Evolutionary conservation across 2,329 filamentous ascomycete species (phyloP), one percentile per base, ranked within the genome.

Genomic region (Colletotrichum zoysiae): DNA sequence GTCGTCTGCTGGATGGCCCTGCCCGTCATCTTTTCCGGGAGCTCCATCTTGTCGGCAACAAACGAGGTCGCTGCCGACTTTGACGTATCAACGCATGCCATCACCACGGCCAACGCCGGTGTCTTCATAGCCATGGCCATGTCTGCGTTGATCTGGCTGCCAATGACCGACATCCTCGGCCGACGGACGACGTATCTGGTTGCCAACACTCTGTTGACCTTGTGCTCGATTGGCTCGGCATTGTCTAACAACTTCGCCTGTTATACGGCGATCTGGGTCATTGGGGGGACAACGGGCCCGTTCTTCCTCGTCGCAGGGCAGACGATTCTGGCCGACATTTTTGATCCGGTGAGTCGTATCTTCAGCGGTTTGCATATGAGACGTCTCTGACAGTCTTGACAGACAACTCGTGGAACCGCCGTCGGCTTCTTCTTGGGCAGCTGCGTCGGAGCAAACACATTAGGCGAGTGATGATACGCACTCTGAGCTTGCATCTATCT

Each of bases 1-100:
- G 67, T 70, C 1, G 70, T 74, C 20, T 76, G 75, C 69, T 77
- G 74, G 75, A 75, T 75, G 73, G 74, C 75, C 5, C 57, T 78
- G 71, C 89, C 92, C 61, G 90, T 93, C 71, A 92, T 92, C 1
- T 97, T 97, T 76, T 91, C 91, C 0, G 93, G 90, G 40, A 95
- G 93, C 0, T 91, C 91, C 1, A 89, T 95, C 18, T 81, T 95
- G 20, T 87, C 92, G 1, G 93, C 92, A 3, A 89, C 92, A 1
- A 92, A 92, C 2, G 92, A 95, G 78, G 90, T 95, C 8, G 92
- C 92, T 1, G 79, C 78, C 6, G 90, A 89, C 9, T 94, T 88
- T 78, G 73, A 84, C 50, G 93, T 91, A 0, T 91, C 88, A 0
- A 91, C 90, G 4, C 88, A 88, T 8, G 87, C 94, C 68, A 90